A percentile compares a stretch with the other conserved stretches of the same genome.
These are phyloP conservation scores for Halophytophthora polymorphica DNA, from an alignment of 352 stramenopile genomes.

Conservation along the genomic window DNA sequence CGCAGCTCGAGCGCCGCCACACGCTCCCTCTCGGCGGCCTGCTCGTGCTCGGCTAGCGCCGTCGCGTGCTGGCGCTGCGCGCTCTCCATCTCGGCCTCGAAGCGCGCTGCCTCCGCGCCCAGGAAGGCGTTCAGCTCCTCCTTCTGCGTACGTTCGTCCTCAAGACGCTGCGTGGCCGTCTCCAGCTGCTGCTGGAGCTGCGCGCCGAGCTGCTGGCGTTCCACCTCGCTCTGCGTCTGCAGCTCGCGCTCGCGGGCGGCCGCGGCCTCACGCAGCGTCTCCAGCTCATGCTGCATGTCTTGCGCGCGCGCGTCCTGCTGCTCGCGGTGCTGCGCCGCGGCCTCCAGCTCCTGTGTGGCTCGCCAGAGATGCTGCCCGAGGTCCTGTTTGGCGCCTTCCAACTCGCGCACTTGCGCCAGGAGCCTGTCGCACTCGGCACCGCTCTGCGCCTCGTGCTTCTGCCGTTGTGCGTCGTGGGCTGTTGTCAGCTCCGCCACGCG, in stretches of 20 bases:
- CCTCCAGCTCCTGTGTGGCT: constrained; percentile 17
- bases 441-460: constrained; percentile 8
- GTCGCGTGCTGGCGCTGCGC: constrained; percentile 21
- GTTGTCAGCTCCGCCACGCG: constrained; percentile 12
- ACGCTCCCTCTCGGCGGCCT: constrained; percentile 18
- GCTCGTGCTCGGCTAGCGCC: constrained; percentile 16
- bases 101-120: constrained; percentile 41
- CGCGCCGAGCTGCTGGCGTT: constrained; percentile 33
- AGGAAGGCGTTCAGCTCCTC: constrained; percentile 66
- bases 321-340: constrained; percentile 13
- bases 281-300: neutral
- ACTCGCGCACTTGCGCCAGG: constrained; percentile 12
- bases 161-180: constrained; percentile 19
- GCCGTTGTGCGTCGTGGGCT: constrained; percentile 6
- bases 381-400: constrained; percentile 28
- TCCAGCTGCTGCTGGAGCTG: constrained; percentile 42
- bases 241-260: constrained; percentile 39
- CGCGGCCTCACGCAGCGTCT: neutral
- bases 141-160: constrained; percentile 56
- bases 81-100: constrained; percentile 32
- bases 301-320: constrained; percentile 25
- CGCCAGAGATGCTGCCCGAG: constrained; percentile 24
- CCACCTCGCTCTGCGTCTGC: constrained; percentile 37
- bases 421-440: constrained; percentile 6
- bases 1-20: constrained; percentile 33